phyloP scores from a whole-genome alignment of 225 moss, liverwort and hornwort genomes.

The Physcomitrellopsis africana region DNA sequence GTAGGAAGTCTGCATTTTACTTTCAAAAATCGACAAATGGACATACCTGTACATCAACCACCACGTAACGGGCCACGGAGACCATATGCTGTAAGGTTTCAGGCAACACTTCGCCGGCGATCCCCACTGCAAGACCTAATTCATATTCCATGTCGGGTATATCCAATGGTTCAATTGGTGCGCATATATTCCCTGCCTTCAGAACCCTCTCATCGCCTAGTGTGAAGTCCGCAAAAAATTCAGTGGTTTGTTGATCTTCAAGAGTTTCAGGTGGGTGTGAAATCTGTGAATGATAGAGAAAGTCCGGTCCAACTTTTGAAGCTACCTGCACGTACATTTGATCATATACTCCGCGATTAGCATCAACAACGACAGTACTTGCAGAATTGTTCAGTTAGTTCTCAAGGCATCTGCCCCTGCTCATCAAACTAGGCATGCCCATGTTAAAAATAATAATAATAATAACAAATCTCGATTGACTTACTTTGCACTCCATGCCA shows the following conservation, averaged over 20 bases:
- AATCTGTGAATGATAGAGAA: slow-evolving; percentile 63
- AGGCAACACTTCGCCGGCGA: slow-evolving; percentile 85
- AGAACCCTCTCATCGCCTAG: slow-evolving; percentile 79
- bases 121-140: slow-evolving; percentile 86
- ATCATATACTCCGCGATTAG: neutral
- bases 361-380: neutral
- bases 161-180: slow-evolving; percentile 69
- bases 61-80: slow-evolving; percentile 67
- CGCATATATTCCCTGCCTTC: slow-evolving; percentile 85
- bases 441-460: neutral
- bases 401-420: neutral
- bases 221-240: slow-evolving; percentile 91
- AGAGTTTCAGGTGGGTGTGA: slow-evolving; percentile 68
- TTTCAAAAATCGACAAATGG: neutral
- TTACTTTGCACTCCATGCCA: slow-evolving; percentile 68
- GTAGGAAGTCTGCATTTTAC: too few species aligned
- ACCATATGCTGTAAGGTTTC: slow-evolving; percentile 85
- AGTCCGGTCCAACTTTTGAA: slow-evolving; percentile 91
- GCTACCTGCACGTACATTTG: slow-evolving; percentile 54
- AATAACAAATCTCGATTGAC: neutral
- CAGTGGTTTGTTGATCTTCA: slow-evolving; percentile 66
- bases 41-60: slow-evolving; percentile 80
- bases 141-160: slow-evolving; percentile 63
- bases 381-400: neutral
- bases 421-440: neutral